Evolutionary conservation across 2,329 filamentous ascomycete species (phyloP), one percentile per base, ranked within the genome.

Genomic region (Cercospora nicotianae): DNA sequence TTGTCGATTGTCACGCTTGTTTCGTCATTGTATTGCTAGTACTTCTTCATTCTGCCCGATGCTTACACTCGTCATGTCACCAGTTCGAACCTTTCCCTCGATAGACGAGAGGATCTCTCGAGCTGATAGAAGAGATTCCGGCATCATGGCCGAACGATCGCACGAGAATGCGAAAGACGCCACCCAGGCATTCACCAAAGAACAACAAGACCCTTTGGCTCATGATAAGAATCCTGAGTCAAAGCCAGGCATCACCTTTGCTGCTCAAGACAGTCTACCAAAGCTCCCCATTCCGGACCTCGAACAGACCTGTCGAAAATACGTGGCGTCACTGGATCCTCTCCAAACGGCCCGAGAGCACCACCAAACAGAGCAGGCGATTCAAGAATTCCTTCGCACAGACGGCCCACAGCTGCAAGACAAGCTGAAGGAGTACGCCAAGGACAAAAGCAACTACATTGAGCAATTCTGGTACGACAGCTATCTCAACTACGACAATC

Each of bases 401-500:
- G 94, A 97, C 70, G 95, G 95, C 0, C 92, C 91, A 0, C 88
- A 91, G 57, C 81, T 99, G 59, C 94, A 99, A 77, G 92, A 95
- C 69, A 94, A 91, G 79, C 81, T 98, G 66, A 95, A 94, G 83
- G 89, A 90, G 75, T 99, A 98, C 83, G 94, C 95, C 8, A 89
- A 88, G 60, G 93, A 91, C 55, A 94, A 94, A 81, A 92, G 92
- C 42, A 98, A 94, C 80, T 99, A 97, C 78, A 98, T 99, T 75
- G 95, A 98, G 78, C 95, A 99, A 76, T 99, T 99, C 75, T 99
- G 94, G 95, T 98, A 98, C 78, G 95, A 99, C 79, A 98, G 95
- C 31, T 99, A 98, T 77, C 85, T 99, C 70, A 98, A 98, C 81
- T 99, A 91, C 77, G 95, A 98, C 78, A 98, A 97, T 76, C 94